Base-by-base conservation (phyloP, 2,329 filamentous ascomycete genomes). In the Zymoseptoria pseudotritici region DNA sequence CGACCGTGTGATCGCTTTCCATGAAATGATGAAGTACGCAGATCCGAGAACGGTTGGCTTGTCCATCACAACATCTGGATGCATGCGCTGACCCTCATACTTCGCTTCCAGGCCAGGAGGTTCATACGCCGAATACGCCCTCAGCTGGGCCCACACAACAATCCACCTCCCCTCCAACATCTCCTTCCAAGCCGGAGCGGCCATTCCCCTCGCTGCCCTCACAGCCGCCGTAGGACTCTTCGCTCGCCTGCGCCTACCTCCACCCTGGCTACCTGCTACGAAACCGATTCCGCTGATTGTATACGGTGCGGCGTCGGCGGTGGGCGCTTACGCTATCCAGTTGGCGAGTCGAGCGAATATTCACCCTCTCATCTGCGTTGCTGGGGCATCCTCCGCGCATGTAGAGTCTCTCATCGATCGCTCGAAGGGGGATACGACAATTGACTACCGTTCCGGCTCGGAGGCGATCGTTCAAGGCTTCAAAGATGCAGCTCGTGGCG, bases 331-430 rank as follows among this genome's bases (percentile, higher is more conserved):
- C 66, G 80, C 79, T 0, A 72, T 86, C 51, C 82, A 87, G 69
- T 75, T 87, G 17, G 83, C 83, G 10, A 67, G 64, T 4, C 73
- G 58, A 2, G 72, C 66, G 60, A 82, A 83, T 67, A 82, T 87
- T 61, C 83, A 86, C 70, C 85, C 85, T 0, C 72, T 87, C 51
- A 83, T 88, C 63, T 80, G 78, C 61, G 76, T 87, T 7, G 83
- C 84, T 0, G 85, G 85, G 6, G 74, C 76, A 2, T 81, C 80
- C 5, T 71, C 71, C 8, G 66, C 77, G 2, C 81, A 81, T 64
- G 82, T 86, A 3, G 75, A 81, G 68, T 70, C 66, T 0, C 72
- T 85, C 31, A 78, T 86, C 58, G 80, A 84, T 66, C 69, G 70
- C 9, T 71, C 69, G 56, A 82, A 82, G 66, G 83, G 84, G 49